Evolutionary conservation across 2,329 filamentous ascomycete genomes (phyloP), one percentile per base, ranked within the genome.

Genomic region (Colletotrichum cordylinicola): DNA sequence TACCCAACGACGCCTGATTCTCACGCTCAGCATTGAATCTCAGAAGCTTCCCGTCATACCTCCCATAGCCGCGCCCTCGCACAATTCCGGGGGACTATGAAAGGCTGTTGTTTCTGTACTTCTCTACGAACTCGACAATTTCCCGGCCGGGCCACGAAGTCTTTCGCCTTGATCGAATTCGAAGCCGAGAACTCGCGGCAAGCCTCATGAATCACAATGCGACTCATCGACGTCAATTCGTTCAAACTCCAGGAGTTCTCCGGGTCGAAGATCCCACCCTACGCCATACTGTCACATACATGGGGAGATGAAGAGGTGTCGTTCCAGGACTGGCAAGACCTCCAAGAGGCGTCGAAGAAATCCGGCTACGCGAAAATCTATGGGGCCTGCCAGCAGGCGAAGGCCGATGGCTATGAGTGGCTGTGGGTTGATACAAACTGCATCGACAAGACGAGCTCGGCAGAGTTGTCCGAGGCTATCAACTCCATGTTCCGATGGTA

Each of bases 231-330:
- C 24, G 56, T 48, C 27, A 39, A 29, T 15, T 61, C 29, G 7
- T 24, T 62, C 12, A 13, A 39, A 15, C 56, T 70, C 15, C 8
- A 35, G 15, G 67, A 70, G 56, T 70, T 70, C 9, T 31, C 16
- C 4, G 67, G 67, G 13, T 9, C 33, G 1, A 6, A 21, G 2
- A 78, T 79, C 15, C 81, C 82, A 4, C 74, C 77, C 48, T 83
- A 83, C 71, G 81, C 81, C 61, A 82, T 83, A 43, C 72, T 83
- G 16, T 83, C 82, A 12, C 82, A 83, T 66, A 81, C 81, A 15
- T 82, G 81, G 79, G 79, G 74, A 18, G 43, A 74, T 2, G 81
- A 81, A 18, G 82, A 83, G 62, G 80, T 82, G 39, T 79, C 78
- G 8, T 79, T 78, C 64, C 77, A 79, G n/a, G 76, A 74, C 33